Evolutionary conservation across 805 yeast genomes (phyloP), one percentile per base, ranked within the genome.

Genomic region (Saccharomycopsis selenospora): DNA sequence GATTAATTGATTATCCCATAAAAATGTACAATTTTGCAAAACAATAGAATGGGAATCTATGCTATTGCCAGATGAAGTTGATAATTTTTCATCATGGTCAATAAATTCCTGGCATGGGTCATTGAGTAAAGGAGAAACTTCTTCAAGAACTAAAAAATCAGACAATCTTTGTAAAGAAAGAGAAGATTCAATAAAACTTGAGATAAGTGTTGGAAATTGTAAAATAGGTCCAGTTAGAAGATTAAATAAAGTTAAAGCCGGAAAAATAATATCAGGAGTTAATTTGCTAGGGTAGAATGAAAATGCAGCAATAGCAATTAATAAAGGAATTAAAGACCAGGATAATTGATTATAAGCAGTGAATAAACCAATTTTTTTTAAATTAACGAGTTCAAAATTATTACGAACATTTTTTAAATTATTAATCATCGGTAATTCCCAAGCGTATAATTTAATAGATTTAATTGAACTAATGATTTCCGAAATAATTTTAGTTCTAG

Each of bases 251-350:
- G 85, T 66, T 49, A 82, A 66, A 1, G 87, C 80, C 5, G 89
- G 87, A 61, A 82, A 82, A 3, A 80, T 81, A 48, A 82, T 70
- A 41, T 81, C 84, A 6, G 87, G 79, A 4, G 85, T 73, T 54
- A 82, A 65, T 24, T 72, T 68, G 6, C 27, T 13, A 11, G 40
- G 20, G 61, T 73, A 82, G 1, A 75, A 60, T 0, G 77, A 69
- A 63, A 81, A 81, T 1, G 83, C 72, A 3, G 78, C 69, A 54
- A 80, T 75, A 1, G 83, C 73, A 3, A 82, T 83, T 56, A 80
- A 62, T 51, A 80, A 71, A 4, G 88, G 87, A 40, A 80, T 79
- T 54, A 77, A 69, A 28, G 70, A 70, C 85, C 85, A 82, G 4
- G 79, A 72, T 57, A 80, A 77, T 47, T 66, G 69, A 38, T 72